Evolutionary conservation across 345 rosid genomes (phyloP), one percentile per base, ranked within the genome.

Genomic region (Jatropha curcas): DNA sequence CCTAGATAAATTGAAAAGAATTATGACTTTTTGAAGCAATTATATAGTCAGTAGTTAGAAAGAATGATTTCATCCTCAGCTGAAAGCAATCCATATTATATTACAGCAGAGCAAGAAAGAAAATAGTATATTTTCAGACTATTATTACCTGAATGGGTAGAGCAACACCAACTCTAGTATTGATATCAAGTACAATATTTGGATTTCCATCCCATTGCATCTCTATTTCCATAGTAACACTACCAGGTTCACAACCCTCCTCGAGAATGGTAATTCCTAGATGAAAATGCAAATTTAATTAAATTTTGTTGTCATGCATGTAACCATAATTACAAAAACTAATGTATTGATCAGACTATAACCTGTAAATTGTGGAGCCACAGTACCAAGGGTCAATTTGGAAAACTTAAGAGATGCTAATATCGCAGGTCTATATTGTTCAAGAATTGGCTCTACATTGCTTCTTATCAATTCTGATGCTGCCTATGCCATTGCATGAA

Each of bases 331-430:
- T 5, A 28, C 50, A 60, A 41, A 27, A 37, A 55, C n/a, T n/a
- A n/a, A n/a, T n/a, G n/a, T n/a, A n/a, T n/a, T n/a, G n/a, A 8
- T 53, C 22, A 61, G 75, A 74, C 71, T 59, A n/a, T n/a, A 25
- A 92, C 98, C 97, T 82, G 93, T 94, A 76, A 94, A 92, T 77
- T 90, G 98, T 50, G 98, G 98, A 82, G 98, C 98, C 50, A 94
- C 89, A 51, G 98, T 94, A 10, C 98, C 98, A 35, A 94, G 97
- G 53, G 97, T 94, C 57, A 92, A 72, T 76, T 86, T 82, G 7
- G 97, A 91, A 82, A 94, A 94, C 78, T 80, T 89, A 74, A 94
- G 82, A 74, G 97, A 94, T 53, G 89, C 81, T 75, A 92, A 65
- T 70, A 92, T 75, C 63, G 77, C 73, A 46, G 98, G 98, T 70